phyloP scores from a whole-genome alignment of 495 filamentous ascomycete genomes.

The Penicillium malachiteum region DNA sequence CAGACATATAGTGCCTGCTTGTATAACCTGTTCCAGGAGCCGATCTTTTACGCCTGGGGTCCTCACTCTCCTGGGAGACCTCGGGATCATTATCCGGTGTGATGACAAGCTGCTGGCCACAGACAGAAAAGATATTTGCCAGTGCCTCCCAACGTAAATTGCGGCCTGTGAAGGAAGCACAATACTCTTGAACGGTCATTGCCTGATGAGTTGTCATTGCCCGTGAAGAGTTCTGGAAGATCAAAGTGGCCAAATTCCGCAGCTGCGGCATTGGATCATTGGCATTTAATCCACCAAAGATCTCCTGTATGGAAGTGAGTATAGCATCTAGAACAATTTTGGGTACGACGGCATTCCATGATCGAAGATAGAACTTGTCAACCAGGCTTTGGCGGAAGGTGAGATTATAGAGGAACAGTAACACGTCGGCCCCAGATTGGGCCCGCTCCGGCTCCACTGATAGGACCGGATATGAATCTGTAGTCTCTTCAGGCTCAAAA shows the following conservation, averaged over 20 bases:
- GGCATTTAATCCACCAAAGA: conserved; percentile 26
- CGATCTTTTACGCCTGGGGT: conserved; percentile 26
- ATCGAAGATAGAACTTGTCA: conserved; percentile 24
- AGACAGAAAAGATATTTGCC: conserved; percentile 51
- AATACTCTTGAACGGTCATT: conserved; percentile 39
- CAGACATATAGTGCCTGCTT: conserved; percentile 44
- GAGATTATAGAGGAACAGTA: conserved; percentile 41
- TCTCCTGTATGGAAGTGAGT: conserved; percentile 24
- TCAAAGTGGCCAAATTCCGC: conserved; percentile 27
- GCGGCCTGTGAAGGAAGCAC: conserved; percentile 45
- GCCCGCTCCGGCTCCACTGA: conserved; percentile 31
- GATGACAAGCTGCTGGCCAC: conserved; percentile 41
- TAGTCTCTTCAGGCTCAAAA: conserved; percentile 35
- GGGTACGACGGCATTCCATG: conserved; percentile 24
- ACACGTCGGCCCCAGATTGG: conserved; percentile 43
- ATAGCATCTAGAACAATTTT: conserved; percentile 26
- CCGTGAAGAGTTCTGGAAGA: conserved; percentile 36
- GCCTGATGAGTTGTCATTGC: conserved; percentile 25
- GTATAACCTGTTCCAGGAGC: conserved; percentile 37
- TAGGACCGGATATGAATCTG: conserved; percentile 27
- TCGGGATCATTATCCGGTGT: conserved; percentile 39
- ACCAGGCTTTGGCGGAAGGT: conserved; percentile 25
- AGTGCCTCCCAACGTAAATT: conserved; percentile 61
- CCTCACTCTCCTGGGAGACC: conserved; percentile 21
- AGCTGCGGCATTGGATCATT: conserved; percentile 29